Evolutionary conservation across 768 basidiomycete species (phyloP).

Genomic region (Russula lepida): DNA sequence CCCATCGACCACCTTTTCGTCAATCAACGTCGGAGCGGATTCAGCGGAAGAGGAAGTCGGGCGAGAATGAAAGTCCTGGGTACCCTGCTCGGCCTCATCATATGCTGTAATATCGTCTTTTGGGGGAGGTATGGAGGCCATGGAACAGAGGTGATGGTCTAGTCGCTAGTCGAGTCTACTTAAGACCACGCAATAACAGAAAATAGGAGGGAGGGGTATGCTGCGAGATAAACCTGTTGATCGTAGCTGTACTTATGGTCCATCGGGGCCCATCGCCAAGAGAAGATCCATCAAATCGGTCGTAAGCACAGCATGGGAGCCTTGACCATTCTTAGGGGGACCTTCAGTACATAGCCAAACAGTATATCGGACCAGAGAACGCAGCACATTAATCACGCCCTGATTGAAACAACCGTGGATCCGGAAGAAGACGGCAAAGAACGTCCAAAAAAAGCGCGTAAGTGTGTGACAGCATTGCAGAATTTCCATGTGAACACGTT

Average conservation of each 20-base stretch:
- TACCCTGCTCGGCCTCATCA: conserved; percentile 28
- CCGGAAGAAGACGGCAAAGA: background rate
- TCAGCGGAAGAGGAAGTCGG: conserved; percentile 1
- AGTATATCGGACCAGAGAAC: too few relatives aligned
- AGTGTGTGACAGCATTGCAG: background rate
- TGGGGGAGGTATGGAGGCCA: conserved; percentile 21
- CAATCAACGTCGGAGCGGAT: background rate
- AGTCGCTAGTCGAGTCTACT: background rate
- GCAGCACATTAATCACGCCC: conserved; percentile 1
- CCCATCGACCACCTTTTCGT: conserved; percentile 15
- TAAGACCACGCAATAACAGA: background rate
- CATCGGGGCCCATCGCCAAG: background rate
- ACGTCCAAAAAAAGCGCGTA: background rate
- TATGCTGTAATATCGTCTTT: conserved; percentile 21
- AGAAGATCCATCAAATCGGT: background rate
- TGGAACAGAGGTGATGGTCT: conserved; percentile 13
- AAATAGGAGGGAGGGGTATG: background rate
- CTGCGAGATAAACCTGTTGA: background rate
- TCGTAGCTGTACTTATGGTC: conserved; percentile 12
- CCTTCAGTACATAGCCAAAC: conserved; percentile 4
- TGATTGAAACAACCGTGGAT: background rate
- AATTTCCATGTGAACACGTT: background rate
- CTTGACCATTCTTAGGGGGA: background rate
- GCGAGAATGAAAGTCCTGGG: conserved; percentile 19
- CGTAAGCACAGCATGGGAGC: conserved; percentile 3